These are phyloP conservation scores for Tolypocladium paradoxum DNA, from an alignment of 2,329 filamentous ascomycete genomes.

Conservation along the genomic window DNA sequence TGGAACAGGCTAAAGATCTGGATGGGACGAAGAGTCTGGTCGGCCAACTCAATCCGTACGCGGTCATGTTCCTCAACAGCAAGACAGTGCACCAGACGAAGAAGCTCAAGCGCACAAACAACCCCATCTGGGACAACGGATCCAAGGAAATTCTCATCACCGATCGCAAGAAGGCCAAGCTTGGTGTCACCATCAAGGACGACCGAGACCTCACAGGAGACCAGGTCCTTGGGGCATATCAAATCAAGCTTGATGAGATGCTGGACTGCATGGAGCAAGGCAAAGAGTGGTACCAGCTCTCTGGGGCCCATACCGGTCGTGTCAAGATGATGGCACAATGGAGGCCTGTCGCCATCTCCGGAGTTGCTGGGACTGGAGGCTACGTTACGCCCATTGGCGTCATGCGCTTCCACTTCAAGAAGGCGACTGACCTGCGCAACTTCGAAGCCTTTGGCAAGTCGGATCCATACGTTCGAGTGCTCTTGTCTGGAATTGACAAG, in stretches of 20 bases:
- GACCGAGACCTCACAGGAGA: constrained; percentile 78
- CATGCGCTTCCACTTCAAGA: constrained; percentile 85
- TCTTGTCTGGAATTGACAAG: constrained; percentile 84
- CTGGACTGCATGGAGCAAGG: constrained; percentile 83
- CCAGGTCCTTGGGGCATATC: constrained; percentile 79
- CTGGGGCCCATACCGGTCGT: constrained; percentile 70
- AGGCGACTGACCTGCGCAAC: constrained; percentile 74
- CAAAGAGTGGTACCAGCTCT: constrained; percentile 90
- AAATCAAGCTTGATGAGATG: constrained; percentile 93
- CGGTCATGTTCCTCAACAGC: constrained; percentile 76
- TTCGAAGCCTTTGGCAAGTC: constrained; percentile 94
- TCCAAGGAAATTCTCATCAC: constrained; percentile 93
- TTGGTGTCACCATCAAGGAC: constrained; percentile 91
- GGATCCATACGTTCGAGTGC: constrained; percentile 81
- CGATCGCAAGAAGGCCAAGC: constrained; percentile 78
- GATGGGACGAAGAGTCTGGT: constrained; percentile 88
- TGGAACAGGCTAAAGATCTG: constrained; percentile 94
- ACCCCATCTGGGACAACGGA: constrained; percentile 89
- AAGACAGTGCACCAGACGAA: constrained; percentile 84
- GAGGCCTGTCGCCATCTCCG: constrained; percentile 86
- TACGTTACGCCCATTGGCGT: constrained; percentile 93
- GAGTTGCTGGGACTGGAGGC: constrained; percentile 69
- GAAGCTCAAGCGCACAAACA: constrained; percentile 93
- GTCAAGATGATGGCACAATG: constrained; percentile 88
- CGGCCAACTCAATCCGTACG: constrained; percentile 85